These are phyloP conservation scores for Malassezia yamatoensis DNA, from an alignment of 1,284 basidiomycete species.

Conservation along the genomic window DNA sequence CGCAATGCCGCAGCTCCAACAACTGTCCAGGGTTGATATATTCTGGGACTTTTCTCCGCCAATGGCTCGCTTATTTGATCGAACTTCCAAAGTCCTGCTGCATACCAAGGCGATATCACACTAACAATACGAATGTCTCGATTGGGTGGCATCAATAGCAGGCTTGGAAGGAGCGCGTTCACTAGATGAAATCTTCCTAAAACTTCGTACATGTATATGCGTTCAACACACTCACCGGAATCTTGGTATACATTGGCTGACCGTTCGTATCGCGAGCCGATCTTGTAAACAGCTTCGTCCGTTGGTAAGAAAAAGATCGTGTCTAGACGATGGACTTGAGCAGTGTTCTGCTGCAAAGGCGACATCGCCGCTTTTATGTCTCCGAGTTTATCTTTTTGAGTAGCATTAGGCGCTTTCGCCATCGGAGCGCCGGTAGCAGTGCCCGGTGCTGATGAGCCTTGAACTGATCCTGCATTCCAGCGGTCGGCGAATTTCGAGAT, in stretches of 20 bases:
- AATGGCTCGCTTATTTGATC: conserved; percentile 18
- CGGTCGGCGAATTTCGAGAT: conserved; percentile 25
- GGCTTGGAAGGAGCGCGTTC: conserved; percentile 29
- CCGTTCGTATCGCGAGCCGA: conserved; percentile 1
- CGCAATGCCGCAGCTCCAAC: conserved; percentile 23
- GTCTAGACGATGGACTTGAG: conserved; percentile 15
- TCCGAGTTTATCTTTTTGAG: neutral
- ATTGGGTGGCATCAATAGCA: conserved; percentile 29
- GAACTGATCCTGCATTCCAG: conserved; percentile 25
- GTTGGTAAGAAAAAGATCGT: conserved; percentile 17
- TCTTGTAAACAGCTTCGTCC: conserved; percentile 3
- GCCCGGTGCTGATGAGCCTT: neutral
- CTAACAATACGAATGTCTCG: conserved; percentile 36
- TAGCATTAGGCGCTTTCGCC: neutral
- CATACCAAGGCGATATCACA: conserved; percentile 35
- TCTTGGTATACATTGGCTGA: neutral
- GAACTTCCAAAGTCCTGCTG: conserved; percentile 27
- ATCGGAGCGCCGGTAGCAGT: neutral
- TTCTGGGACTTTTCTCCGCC: neutral
- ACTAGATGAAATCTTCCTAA: conserved; percentile 33
- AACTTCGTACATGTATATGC: conserved; percentile 23
- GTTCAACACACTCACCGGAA: neutral
- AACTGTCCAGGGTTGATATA: conserved; percentile 18
- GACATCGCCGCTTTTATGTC: neutral
- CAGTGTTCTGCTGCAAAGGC: neutral